Base-by-base conservation (phyloP, 2,329 filamentous ascomycete species). In the Fusarium xylarioides region DNA sequence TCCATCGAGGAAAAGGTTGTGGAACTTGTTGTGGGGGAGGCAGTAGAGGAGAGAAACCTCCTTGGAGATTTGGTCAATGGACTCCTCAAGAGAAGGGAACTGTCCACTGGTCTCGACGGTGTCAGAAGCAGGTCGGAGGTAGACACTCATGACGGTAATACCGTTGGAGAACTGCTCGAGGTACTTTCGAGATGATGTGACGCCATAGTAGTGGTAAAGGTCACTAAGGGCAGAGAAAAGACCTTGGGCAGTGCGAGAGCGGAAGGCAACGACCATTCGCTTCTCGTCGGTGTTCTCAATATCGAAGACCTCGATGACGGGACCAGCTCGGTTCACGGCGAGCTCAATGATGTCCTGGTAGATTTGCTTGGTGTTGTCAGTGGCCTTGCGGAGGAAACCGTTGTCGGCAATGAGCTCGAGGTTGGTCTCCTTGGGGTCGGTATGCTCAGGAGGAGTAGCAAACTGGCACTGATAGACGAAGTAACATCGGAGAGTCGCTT, bases 141-240 rank as follows among this genome's bases (percentile, higher is more conserved):
- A 99, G 71, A 98, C 90, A 76, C 95, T 98, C 88, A 98, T 97
- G 82, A 98, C 93, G 19, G 94, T 97, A 81, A 98, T 97, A 70
- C 96, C 96, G 82, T 99, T 99, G 79, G 95, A 96, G 87, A 99
- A 99, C 84, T 98, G 96, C 85, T 99, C 94, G 53, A 99, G 93
- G 80, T 99, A 99, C 86, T 99, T 99, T 77, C 96, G 90, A 34
- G 96, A 96, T 79, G 94, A 97, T 5, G 96, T 99, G 70, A 98
- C 89, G 47, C 96, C 95, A 80, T 99, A 99, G 89, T 98, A 98
- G 85, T 99, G 96, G 86, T 99, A 99, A 42, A 99, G 87, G 82
- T 98, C 95, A 74, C 94, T 97, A 77, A 99, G 85, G 34, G 96
- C 95, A 77, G 95, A 97, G 88, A 99, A 99, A 78, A 99, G 87